phyloP scores from a whole-genome alignment of 768 basidiomycete species.

The Boletus eberwhitei region DNA sequence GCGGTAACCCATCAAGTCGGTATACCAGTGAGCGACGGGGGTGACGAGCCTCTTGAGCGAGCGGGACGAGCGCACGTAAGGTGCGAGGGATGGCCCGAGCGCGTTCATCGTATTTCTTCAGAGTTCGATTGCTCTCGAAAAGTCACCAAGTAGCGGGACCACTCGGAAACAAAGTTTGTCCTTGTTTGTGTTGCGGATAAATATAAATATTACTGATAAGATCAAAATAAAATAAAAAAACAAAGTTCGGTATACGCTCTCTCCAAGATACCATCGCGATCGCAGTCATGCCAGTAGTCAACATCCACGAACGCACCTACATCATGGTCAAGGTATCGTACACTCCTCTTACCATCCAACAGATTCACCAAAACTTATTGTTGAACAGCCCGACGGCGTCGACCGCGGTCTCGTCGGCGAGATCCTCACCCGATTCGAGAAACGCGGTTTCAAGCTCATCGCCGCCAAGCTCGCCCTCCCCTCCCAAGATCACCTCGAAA shows the following conservation, averaged over 20 bases:
- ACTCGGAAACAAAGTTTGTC: conserved; percentile 37
- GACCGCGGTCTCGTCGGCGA: conserved; percentile 93
- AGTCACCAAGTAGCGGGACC: neutral
- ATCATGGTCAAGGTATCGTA: conserved; percentile 94
- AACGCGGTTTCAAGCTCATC: conserved; percentile 95
- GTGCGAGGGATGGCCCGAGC: conserved; percentile 73
- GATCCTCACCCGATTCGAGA: conserved; percentile 95
- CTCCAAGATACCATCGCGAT: conserved; percentile 26
- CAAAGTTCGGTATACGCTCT: neutral
- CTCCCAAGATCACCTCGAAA: conserved; percentile 81
- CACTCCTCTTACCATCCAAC: neutral
- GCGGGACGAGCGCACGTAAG: conserved; percentile 66
- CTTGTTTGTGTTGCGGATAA: conserved; percentile 34
- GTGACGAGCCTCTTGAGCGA: conserved; percentile 65
- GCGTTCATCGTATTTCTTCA: conserved; percentile 34
- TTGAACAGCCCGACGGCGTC: conserved; percentile 92
- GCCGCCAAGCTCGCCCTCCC: conserved; percentile 90
- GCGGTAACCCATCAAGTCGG: conserved; percentile 77
- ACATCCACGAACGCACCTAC: conserved; percentile 81
- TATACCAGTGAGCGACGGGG: conserved; percentile 83
- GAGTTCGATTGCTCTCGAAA: neutral
- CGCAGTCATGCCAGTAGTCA: conserved; percentile 39
- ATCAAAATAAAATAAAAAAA: conserved; percentile 6
- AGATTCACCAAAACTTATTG: too few relatives aligned
- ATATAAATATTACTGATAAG: conserved; percentile 24